A percentile compares a stretch with the other conserved stretches of the same genome.
Evolutionary conservation across 345 rosid species (phyloP).

Genomic region (Brassica incana): DNA sequence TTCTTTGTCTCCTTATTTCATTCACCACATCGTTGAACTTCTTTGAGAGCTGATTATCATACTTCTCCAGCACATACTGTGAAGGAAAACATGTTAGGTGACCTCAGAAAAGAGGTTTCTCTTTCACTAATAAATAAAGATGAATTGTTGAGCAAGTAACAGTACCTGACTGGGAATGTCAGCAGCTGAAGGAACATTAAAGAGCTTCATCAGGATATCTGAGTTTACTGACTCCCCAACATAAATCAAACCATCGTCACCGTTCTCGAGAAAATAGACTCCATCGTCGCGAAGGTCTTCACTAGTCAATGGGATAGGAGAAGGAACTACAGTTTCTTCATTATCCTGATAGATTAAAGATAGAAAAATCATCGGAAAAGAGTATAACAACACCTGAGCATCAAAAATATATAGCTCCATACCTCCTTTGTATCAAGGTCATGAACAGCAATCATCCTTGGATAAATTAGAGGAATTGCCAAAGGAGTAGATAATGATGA

Average conservation of each 20-base stretch:
- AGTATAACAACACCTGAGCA: background rate
- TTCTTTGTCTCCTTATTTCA: slow-evolving; percentile 83
- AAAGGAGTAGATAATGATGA: slow-evolving; percentile 71
- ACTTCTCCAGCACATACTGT: slow-evolving; percentile 79
- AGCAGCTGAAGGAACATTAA: slow-evolving; percentile 59
- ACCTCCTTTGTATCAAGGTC: slow-evolving; percentile 77
- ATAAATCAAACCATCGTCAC: slow-evolving; percentile 83
- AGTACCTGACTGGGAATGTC: slow-evolving; percentile 76
- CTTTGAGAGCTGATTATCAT: slow-evolving; percentile 76
- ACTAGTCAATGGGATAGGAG: slow-evolving; percentile 78
- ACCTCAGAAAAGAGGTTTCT: background rate
- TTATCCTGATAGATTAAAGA: slow-evolving; percentile 51
- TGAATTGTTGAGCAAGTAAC: slow-evolving; percentile 1
- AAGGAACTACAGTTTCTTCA: slow-evolving; percentile 56
- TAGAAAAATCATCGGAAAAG: slow-evolving; percentile 17
- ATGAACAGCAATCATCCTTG: slow-evolving; percentile 86
- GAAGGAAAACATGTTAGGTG: slow-evolving; percentile 20
- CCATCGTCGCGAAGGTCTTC: slow-evolving; percentile 81
- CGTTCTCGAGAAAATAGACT: slow-evolving; percentile 91
- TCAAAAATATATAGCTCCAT: slow-evolving; percentile 16
- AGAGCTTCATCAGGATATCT: slow-evolving; percentile 61
- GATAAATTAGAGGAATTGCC: slow-evolving; percentile 80
- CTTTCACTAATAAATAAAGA: background rate
- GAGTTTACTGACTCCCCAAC: slow-evolving; percentile 70
- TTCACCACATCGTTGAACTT: slow-evolving; percentile 80